Evolutionary conservation across 371 early-diverging fungal genomes (phyloP), one percentile per base, ranked within the genome.

Genomic region (Syncephalis fuscata): DNA sequence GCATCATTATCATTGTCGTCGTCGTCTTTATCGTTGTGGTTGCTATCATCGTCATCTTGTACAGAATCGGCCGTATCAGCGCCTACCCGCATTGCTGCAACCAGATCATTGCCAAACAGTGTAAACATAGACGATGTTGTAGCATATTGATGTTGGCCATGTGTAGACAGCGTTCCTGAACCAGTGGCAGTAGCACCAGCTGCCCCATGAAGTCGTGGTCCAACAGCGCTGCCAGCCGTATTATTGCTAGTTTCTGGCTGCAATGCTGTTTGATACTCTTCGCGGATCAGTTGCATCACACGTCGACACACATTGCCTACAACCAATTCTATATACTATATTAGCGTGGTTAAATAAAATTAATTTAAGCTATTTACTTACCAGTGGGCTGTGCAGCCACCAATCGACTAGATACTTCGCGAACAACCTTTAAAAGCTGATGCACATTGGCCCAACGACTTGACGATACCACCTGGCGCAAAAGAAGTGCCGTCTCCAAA

Each of bases 251-350:
- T 32, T 32, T 32, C 32, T 4, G 2, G 61, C 57, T 25, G 60
- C 57, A 32, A 11, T 32, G 32, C 32, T 32, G 32, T 7, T 2
- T 60, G 59, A 46, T 56, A 60, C 46, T 62, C 74, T 60, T 92
- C 92, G 36, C 80, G 70, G 53, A 94, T 88, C 16, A 92, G 65
- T 45, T 79, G 78, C 20, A 92, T 56, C 2, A 92, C 81, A 45
- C 93, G 69, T 45, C 85, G 76, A 19, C 82, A 74, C 32, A 88
- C 85, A 62, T 90, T 92, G 15, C 81, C 84, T 3, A 88, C 80
- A 2, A 86, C 84, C 19, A 91, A 69, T 58, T 93, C 93, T 71
- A 62, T 50, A 37, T 11, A 9, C 16, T 27, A 32, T 3, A 20
- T n/a, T 3, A 42, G 9, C n/a, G 26, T 25, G n/a, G 15, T 32